These are phyloP conservation scores for Sclerotinia sclerotiorum DNA, from an alignment of 2,329 filamentous ascomycete genomes.

Conservation along the genomic window DNA sequence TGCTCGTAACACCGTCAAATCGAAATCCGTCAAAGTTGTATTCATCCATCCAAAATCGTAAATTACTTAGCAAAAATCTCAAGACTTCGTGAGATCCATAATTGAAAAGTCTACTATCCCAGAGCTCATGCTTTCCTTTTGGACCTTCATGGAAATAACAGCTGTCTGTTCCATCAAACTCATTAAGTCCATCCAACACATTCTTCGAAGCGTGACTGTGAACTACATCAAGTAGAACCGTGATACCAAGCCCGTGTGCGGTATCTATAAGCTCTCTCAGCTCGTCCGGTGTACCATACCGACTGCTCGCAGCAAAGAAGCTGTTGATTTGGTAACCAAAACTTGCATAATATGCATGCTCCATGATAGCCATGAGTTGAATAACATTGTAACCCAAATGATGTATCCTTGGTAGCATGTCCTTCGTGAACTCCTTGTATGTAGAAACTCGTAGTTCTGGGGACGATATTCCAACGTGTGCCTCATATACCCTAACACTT, in stretches of 20 bases:
- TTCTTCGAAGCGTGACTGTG: slow-evolving; percentile 99
- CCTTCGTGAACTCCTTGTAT: slow-evolving; percentile 95
- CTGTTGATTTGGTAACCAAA: slow-evolving; percentile 99
- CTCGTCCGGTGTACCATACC: slow-evolving; percentile 90
- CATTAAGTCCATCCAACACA: slow-evolving; percentile 88
- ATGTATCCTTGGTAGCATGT: slow-evolving; percentile 89
- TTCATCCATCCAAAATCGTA: slow-evolving; percentile 99
- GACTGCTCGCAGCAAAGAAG: slow-evolving; percentile 96
- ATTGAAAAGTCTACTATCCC: slow-evolving; percentile 97
- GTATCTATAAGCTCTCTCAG: slow-evolving; percentile 96
- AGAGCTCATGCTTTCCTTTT: slow-evolving; percentile 85
- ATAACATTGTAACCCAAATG: slow-evolving; percentile 94
- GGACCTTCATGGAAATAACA: slow-evolving; percentile 90
- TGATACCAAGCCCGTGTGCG: slow-evolving; percentile 85
- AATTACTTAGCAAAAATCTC: slow-evolving; percentile 91
- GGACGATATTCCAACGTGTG: slow-evolving; percentile 96
- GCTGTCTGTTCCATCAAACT: slow-evolving; percentile 93
- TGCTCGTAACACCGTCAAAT: slow-evolving; percentile 97
- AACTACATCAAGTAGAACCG: slow-evolving; percentile 90
- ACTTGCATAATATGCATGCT: slow-evolving; percentile 98
- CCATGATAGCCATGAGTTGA: slow-evolving; percentile 98
- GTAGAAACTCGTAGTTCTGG: slow-evolving; percentile 85
- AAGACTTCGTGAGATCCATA: slow-evolving; percentile 93
- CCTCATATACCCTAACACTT: slow-evolving; percentile 93
- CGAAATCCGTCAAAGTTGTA: slow-evolving; percentile 96